Conservation (phyloP, 2,329 filamentous ascomycete species). For the Aspergillus pseudoglaucus region DNA sequence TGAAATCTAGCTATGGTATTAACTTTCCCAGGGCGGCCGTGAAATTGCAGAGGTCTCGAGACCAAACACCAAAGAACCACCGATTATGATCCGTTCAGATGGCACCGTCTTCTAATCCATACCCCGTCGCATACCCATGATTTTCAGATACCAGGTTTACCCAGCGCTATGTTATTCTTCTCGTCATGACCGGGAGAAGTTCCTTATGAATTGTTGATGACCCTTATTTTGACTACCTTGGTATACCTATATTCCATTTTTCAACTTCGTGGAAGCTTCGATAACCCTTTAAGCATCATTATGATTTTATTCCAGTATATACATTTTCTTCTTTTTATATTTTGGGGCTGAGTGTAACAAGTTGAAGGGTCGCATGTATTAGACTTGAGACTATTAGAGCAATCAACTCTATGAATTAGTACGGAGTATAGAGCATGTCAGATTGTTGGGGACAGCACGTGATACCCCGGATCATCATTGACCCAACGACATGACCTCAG, state of each 20-base stretch:
- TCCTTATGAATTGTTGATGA: conserved; percentile 28
- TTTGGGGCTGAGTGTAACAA: too few relatives aligned
- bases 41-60: conserved; percentile 93
- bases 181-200: conserved; percentile 14
- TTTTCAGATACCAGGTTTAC: conserved; percentile 22
- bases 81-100: conserved; percentile 92
- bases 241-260: conserved; percentile 1
- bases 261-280: too few relatives aligned
- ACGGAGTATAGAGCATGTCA: too few relatives aligned
- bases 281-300: neutral
- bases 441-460: conserved; percentile 1
- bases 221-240: conserved; percentile 10
- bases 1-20: conserved; percentile 17
- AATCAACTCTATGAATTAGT: neutral
- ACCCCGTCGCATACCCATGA: conserved; percentile 12
- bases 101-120: conserved; percentile 78
- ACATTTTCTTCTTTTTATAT: conserved; percentile 1
- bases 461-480: conserved; percentile 7
- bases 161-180: conserved; percentile 9
- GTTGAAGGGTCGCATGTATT: too few relatives aligned
- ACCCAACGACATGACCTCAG: conserved; percentile 4
- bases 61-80: conserved; percentile 92
- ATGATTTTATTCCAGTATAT: conserved; percentile 2
- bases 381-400: neutral
- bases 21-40: conserved; percentile 62